Evolutionary conservation across 2,329 filamentous ascomycete species (phyloP).

Genomic region (Clathrospora elynae): DNA sequence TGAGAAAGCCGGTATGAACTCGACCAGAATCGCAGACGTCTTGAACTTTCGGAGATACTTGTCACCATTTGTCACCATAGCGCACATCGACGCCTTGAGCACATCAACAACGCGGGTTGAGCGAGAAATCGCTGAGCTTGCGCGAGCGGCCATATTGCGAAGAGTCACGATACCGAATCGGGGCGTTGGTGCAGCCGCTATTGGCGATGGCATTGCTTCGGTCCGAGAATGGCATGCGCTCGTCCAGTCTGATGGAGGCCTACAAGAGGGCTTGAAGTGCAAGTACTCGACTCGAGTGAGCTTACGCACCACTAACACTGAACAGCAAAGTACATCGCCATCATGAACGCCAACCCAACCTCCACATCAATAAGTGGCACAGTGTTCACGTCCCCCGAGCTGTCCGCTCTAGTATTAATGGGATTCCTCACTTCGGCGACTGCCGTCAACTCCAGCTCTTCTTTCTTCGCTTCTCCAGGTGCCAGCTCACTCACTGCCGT

Average conservation of each 20-base stretch:
- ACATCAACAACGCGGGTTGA: conserved; percentile 68
- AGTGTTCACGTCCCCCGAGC: conserved; percentile 54
- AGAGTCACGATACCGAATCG: conserved; percentile 67
- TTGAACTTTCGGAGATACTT: conserved; percentile 64
- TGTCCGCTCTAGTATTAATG: conserved; percentile 64
- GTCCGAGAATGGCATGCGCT: conserved; percentile 54
- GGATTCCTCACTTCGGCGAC: conserved; percentile 66
- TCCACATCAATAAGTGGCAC: conserved; percentile 50
- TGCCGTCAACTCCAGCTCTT: conserved; percentile 41
- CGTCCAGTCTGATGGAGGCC: conserved; percentile 27
- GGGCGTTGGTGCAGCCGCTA: conserved; percentile 60
- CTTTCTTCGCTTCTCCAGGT: conserved; percentile 51
- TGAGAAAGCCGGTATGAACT: conserved; percentile 65
- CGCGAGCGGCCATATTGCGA: conserved; percentile 62
- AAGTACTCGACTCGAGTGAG: background rate
- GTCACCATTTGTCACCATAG: conserved; percentile 68
- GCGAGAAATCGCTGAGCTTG: conserved; percentile 67
- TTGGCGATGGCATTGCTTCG: conserved; percentile 69
- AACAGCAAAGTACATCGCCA: conserved; percentile 56
- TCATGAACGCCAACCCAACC: conserved; percentile 59
- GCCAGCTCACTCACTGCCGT: conserved; percentile 61
- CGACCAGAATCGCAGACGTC: conserved; percentile 65
- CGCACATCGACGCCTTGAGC: conserved; percentile 69
- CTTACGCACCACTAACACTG: conserved; percentile 7
- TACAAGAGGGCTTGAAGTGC: conserved; percentile 48